phyloP scores from a whole-genome alignment of 2,329 filamentous ascomycete genomes.

The Aspergillus texensis region DNA sequence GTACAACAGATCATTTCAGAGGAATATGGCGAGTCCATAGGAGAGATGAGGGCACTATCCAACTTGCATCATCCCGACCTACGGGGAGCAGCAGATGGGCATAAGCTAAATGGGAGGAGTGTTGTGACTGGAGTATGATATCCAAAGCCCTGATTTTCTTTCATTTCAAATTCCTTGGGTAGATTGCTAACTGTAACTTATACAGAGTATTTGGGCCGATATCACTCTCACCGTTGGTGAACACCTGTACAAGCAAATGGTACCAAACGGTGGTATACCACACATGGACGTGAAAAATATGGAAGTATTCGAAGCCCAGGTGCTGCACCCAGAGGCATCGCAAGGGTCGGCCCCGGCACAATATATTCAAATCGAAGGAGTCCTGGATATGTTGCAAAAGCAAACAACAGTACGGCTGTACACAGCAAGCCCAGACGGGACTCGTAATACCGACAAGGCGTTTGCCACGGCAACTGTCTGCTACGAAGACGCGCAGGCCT shows the following conservation, averaged over 20 bases:
- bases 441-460: too few relatives aligned
- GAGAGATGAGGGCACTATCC: constrained; percentile 39
- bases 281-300: constrained; percentile 44
- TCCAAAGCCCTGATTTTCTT: constrained; percentile 18
- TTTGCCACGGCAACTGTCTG: too few relatives aligned
- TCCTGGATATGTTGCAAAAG: too few relatives aligned
- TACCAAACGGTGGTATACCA: constrained; percentile 16
- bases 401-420: too few relatives aligned
- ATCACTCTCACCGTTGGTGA: constrained; percentile 29
- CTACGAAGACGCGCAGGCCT: too few relatives aligned
- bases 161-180: neutral
- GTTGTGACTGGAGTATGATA: constrained; percentile 49
- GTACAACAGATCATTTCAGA: constrained; percentile 39
- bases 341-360: constrained; percentile 29
- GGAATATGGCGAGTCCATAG: constrained; percentile 25
- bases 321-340: constrained; percentile 56
- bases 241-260: constrained; percentile 21
- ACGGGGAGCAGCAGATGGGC: constrained; percentile 42
- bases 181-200: neutral
- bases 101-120: constrained; percentile 47
- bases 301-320: constrained; percentile 27
- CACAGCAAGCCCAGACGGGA: too few relatives aligned
- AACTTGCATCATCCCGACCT: constrained; percentile 45
- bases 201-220: constrained; percentile 27
- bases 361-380: constrained; percentile 19